These are phyloP conservation scores for Corchorus olitorius DNA, from an alignment of 345 rosid species.

Conservation along the genomic window DNA sequence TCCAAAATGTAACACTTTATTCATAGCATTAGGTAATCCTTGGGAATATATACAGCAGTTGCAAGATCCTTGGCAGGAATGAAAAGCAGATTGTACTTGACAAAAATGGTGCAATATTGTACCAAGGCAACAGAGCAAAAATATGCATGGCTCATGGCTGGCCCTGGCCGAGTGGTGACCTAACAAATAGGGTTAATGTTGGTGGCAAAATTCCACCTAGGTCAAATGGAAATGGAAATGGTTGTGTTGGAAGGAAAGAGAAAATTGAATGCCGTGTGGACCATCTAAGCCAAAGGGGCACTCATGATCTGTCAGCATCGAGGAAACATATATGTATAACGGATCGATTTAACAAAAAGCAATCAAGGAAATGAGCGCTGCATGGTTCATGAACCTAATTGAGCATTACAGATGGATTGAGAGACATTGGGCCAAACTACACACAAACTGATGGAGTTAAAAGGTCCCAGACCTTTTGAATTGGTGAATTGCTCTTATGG, in stretches of 20 bases:
- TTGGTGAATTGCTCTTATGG: neutral
- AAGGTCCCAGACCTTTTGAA: neutral
- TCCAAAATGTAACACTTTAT: neutral
- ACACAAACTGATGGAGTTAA: neutral
- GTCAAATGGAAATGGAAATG: neutral
- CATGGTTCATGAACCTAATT: constrained; percentile 5
- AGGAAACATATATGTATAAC: neutral
- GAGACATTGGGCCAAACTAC: neutral
- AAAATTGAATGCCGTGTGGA: constrained; percentile 15
- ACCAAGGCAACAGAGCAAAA: neutral
- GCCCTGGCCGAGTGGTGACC: neutral
- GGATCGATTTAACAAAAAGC: constrained; percentile 6
- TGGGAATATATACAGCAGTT: neutral
- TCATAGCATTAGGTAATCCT: neutral
- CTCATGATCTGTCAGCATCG: constrained; percentile 2
- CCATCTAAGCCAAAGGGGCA: constrained; percentile 10
- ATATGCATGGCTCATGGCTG: neutral
- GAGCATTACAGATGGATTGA: constrained; percentile 16
- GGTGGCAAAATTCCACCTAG: neutral
- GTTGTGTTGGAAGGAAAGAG: neutral
- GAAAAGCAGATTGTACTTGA: neutral
- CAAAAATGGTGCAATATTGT: neutral
- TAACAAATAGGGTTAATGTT: neutral
- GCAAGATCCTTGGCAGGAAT: neutral
- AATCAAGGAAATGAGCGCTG: neutral